These are phyloP conservation scores for Acrocalymma vagum DNA, from an alignment of 2,329 filamentous ascomycete species.

Conservation along the genomic window DNA sequence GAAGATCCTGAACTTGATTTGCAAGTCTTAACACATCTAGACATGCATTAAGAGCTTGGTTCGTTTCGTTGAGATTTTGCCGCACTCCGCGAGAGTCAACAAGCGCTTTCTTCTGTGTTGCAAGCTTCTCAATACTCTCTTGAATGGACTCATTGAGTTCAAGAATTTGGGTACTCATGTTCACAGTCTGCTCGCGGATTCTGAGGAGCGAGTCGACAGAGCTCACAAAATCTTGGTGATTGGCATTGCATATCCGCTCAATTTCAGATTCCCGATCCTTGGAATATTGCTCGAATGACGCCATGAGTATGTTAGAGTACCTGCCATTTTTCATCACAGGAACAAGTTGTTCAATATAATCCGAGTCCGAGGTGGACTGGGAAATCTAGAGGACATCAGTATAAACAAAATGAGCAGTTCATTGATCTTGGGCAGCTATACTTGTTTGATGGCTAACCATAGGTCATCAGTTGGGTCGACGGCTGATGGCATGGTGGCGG, in stretches of 20 bases:
- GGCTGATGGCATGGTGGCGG: conserved; percentile 41
- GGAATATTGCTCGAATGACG: conserved; percentile 82
- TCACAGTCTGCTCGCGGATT: conserved; percentile 89
- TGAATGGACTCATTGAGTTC: conserved; percentile 95
- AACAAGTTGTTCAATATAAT: conserved; percentile 95
- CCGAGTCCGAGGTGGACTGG: conserved; percentile 86
- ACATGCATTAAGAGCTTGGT: conserved; percentile 86
- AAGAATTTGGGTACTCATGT: conserved; percentile 88
- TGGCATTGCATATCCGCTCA: conserved; percentile 91
- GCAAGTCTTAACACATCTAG: conserved; percentile 90
- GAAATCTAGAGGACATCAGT: conserved; percentile 73
- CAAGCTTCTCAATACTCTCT: conserved; percentile 90
- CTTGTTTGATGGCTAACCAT: conserved; percentile 59
- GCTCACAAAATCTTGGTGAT: conserved; percentile 94
- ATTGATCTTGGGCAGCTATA: conserved; percentile 31
- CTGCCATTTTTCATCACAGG: conserved; percentile 92
- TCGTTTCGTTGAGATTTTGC: conserved; percentile 95
- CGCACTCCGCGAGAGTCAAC: conserved; percentile 92
- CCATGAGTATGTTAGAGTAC: conserved; percentile 77
- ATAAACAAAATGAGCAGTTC: neutral
- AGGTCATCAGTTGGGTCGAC: conserved; percentile 58
- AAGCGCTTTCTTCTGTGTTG: conserved; percentile 90
- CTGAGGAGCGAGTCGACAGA: conserved; percentile 94
- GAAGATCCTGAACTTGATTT: conserved; percentile 91
- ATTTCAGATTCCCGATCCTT: conserved; percentile 90